phyloP scores from a whole-genome alignment of 768 basidiomycete genomes.

The Boletus rubroflammeus region DNA sequence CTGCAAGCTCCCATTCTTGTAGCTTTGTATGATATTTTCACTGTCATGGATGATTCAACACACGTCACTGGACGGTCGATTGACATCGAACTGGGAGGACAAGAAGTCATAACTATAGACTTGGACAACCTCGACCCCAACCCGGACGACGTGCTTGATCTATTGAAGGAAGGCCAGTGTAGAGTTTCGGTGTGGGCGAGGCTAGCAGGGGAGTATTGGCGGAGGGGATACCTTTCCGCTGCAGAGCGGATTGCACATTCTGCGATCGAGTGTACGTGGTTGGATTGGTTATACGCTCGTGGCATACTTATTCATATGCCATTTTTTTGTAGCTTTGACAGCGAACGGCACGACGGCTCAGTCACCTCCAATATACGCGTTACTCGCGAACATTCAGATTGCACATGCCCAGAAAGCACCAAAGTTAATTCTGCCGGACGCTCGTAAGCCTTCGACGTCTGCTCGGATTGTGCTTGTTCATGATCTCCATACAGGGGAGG shows the following conservation, averaged over 20 bases:
- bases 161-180: constrained; percentile 70
- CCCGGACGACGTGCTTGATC: constrained; percentile 69
- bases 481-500: constrained; percentile 48
- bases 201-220: constrained; percentile 86
- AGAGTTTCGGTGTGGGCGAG: constrained; percentile 75
- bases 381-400: constrained; percentile 84
- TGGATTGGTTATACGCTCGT: not conserved
- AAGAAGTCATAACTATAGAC: constrained; percentile 88
- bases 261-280: constrained; percentile 62
- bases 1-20: not conserved
- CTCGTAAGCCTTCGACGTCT: constrained; percentile 49
- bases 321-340: constrained; percentile 43
- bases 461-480: not conserved
- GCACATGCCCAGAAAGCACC: constrained; percentile 80
- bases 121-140: constrained; percentile 81
- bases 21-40: not conserved
- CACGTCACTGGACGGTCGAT: constrained; percentile 37
- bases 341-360: constrained; percentile 46
- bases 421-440: constrained; percentile 66
- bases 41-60: constrained; percentile 18
- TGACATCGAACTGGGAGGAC: constrained; percentile 75
- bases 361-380: constrained; percentile 69
- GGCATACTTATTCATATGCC: not conserved
- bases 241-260: constrained; percentile 72
- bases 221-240: constrained; percentile 66